Conservation (phyloP, 1,139 yeast genomes). For the Zygoascus sp. region DNA sequence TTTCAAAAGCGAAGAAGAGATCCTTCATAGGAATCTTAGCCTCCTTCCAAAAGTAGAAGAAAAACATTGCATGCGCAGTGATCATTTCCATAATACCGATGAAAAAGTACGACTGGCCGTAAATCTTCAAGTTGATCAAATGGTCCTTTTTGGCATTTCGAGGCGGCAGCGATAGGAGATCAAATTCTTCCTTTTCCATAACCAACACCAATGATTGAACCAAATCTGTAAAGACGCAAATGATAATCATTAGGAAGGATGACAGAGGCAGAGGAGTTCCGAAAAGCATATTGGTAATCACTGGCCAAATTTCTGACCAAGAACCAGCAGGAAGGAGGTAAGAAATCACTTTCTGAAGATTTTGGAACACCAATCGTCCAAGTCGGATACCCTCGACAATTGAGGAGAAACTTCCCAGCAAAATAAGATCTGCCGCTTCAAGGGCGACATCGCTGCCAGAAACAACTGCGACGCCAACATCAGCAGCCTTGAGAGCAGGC, state of each 20-base stretch:
- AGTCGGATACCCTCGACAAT: conserved; percentile 43
- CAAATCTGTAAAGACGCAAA: conserved; percentile 46
- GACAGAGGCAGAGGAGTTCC: conserved; percentile 51
- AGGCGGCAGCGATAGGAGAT: conserved; percentile 43
- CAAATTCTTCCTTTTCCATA: conserved; percentile 45
- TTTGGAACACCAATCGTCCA: conserved; percentile 47
- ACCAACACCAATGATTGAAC: conserved; percentile 45
- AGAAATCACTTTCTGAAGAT: conserved; percentile 47
- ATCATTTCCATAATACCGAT: conserved; percentile 45
- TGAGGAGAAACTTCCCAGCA: conserved; percentile 41
- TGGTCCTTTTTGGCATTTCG: conserved; percentile 44
- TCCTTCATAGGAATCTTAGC: conserved; percentile 40
- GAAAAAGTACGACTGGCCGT: conserved; percentile 44
- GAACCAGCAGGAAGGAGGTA: conserved; percentile 54
- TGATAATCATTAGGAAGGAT: conserved; percentile 50
- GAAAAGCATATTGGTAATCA: conserved; percentile 45
- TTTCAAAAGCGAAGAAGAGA: conserved; percentile 41
- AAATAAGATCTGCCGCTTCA: conserved; percentile 51
- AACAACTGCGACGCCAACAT: conserved; percentile 50
- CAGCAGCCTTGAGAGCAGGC: conserved; percentile 49
- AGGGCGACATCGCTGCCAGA: conserved; percentile 55
- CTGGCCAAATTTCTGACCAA: conserved; percentile 52
- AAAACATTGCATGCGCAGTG: conserved; percentile 43
- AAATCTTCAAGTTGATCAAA: conserved; percentile 42
- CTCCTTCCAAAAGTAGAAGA: conserved; percentile 39